A percentile compares a stretch with the other conserved stretches of the same genome.
These are phyloP conservation scores for Neocatenulostroma microsporum DNA, from an alignment of 2,329 filamentous ascomycete species.

Conservation along the genomic window DNA sequence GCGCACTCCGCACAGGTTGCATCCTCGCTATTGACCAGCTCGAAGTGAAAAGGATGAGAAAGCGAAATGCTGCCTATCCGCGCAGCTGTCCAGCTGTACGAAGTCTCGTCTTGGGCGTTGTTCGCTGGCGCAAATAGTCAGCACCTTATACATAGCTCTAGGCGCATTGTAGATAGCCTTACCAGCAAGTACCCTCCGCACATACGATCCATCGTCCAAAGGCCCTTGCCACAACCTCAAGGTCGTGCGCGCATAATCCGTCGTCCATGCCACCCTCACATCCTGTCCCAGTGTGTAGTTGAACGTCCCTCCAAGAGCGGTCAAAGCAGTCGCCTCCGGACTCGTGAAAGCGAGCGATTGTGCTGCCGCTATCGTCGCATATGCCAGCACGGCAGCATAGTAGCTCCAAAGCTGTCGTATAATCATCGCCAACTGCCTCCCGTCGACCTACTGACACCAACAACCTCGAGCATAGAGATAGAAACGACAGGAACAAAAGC, in stretches of 20 bases:
- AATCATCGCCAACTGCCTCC: too few species aligned
- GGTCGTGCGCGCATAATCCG: slow-evolving; percentile 5
- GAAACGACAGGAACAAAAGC: too few species aligned
- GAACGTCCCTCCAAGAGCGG: slow-evolving; percentile 3
- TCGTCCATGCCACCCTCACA: slow-evolving; percentile 10
- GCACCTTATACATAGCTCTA: neutral
- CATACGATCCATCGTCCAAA: slow-evolving; percentile 7
- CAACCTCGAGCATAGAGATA: too few species aligned
- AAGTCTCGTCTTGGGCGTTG: neutral
- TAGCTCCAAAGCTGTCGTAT: too few species aligned
- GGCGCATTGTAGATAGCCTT: too few species aligned
- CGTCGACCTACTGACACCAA: too few species aligned
- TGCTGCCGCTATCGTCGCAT: neutral
- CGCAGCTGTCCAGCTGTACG: slow-evolving; percentile 6
- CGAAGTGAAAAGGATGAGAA: slow-evolving; percentile 3
- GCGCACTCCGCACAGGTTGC: slow-evolving; percentile 2
- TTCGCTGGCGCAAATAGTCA: neutral
- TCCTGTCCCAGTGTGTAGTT: slow-evolving; percentile 6
- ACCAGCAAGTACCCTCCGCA: slow-evolving; percentile 7
- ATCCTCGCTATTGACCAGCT: slow-evolving; percentile 6
- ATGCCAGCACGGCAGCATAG: too few species aligned
- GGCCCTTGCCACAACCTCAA: slow-evolving; percentile 10
- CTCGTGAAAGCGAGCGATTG: slow-evolving; percentile 5
- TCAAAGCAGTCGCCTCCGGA: slow-evolving; percentile 8
- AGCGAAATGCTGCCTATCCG: neutral